Conservation (phyloP, 441 rosid species). For the Adansonia grandidieri region DNA sequence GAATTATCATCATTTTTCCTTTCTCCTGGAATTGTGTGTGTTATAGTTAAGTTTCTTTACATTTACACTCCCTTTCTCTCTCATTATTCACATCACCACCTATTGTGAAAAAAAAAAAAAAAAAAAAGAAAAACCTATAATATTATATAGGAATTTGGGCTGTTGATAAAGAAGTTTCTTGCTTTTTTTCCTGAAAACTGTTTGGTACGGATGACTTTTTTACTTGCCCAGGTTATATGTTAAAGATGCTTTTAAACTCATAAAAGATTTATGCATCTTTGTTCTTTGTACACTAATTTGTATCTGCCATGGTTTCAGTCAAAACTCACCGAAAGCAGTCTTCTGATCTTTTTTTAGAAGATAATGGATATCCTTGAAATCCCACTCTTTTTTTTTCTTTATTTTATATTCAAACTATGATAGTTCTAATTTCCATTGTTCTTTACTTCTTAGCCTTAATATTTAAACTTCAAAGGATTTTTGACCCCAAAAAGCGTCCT, state of each 20-base stretch:
- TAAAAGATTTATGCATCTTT: not conserved
- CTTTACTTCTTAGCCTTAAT: not conserved
- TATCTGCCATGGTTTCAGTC: conserved; percentile 21
- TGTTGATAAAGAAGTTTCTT: not conserved
- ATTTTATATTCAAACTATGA: not conserved
- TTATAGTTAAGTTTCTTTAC: not conserved
- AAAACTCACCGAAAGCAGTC: conserved; percentile 23
- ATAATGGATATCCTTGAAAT: conserved; percentile 27
- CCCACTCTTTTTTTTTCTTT: not conserved
- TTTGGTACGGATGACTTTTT: conserved; percentile 21
- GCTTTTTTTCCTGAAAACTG: conserved; percentile 1
- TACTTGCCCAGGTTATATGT: not conserved
- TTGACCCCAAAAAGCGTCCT: not conserved
- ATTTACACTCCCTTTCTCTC: not conserved
- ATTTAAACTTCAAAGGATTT: too few relatives aligned
- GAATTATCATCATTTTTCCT: too few relatives aligned
- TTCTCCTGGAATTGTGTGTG: not conserved
- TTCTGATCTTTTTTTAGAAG: conserved; percentile 22
- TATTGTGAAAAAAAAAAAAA: too few relatives aligned
- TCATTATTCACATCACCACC: not conserved
- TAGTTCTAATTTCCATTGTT: not conserved
- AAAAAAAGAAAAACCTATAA: too few relatives aligned
- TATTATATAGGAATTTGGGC: not conserved
- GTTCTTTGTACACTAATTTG: not conserved
- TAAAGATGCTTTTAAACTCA: conserved; percentile 2